Base-by-base conservation (phyloP, 73 alveolate genomes). In the Stentor roeselii region DNA sequence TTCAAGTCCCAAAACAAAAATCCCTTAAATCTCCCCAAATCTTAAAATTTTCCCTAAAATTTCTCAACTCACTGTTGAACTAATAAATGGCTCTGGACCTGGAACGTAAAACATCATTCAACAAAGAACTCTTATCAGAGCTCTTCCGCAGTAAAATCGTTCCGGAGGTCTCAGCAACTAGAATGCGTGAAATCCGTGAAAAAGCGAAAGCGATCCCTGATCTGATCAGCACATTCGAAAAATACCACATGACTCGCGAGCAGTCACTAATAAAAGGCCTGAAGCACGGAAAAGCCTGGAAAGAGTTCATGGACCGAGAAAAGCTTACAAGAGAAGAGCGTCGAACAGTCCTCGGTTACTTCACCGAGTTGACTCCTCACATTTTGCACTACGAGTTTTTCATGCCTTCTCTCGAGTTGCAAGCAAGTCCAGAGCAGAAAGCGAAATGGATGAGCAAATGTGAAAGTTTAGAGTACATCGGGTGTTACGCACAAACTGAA, bases 401-500 rank as follows among this genome's bases (percentile, higher is more conserved):
- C 80, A 14, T 67, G 37, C 80, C 80, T 27, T 21, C 41, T 30
- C 34, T 67, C 37, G 80, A 67, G 41, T 32, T 67, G 2, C 82
- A 88, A 27, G 94, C 90, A 34, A 84, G 88, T 39, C 94, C 88
- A 6, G 95, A 89, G 35, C 86, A 92, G 59, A 77, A 75, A 59
- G 78, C 41, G 3, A 36, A 87, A 67, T 89, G 95, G 97, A 59
- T 89, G 3, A 87, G 88, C 0, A 11, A 36, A 42, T 75, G 82
- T 3, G 86, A 83, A 60, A 75, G 83, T 3, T 38, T 92, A 76
- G 82, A 90, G 78, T 83, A 89, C 21, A 78, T 77, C 77, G 97
- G 97, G 21, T 78, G 91, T 42, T 86, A 94, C 84, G 96, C 97
- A 11, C 92, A 95, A 84, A 95, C 98, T 27, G 98, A 95, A 82